These are phyloP conservation scores for Gynandropsis gynandra DNA, from an alignment of 345 rosid species.

Conservation along the genomic window DNA sequence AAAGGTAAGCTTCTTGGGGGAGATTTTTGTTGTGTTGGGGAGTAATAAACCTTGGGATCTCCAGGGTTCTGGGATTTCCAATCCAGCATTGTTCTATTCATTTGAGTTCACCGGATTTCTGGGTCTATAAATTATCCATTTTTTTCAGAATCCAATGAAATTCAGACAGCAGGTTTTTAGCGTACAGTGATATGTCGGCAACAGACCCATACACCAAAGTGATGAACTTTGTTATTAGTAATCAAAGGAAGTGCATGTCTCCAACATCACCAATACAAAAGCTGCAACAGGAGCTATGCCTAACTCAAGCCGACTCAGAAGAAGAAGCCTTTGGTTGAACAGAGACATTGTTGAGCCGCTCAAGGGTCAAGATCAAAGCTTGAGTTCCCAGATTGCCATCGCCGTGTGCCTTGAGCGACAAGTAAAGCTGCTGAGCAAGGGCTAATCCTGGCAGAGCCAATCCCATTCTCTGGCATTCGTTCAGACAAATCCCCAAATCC, in stretches of 20 bases:
- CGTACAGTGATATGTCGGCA: no score
- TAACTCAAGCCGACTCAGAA: not conserved
- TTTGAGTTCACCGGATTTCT: not conserved
- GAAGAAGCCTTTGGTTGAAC: constrained; percentile 23
- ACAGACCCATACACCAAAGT: no score
- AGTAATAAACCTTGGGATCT: constrained; percentile 8
- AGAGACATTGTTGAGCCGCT: constrained; percentile 70
- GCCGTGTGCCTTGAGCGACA: constrained; percentile 86
- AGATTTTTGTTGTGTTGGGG: constrained; percentile 14
- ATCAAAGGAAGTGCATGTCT: no score
- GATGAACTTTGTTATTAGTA: no score
- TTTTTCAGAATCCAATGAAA: not conserved
- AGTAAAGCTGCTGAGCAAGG: constrained; percentile 80
- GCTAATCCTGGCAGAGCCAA: constrained; percentile 85
- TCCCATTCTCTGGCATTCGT: constrained; percentile 77
- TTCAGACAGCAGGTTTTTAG: not conserved
- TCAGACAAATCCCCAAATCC: constrained; percentile 86
- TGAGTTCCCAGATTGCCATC: constrained; percentile 75
- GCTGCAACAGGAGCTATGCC: not conserved
- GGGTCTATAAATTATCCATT: not conserved
- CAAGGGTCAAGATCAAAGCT: constrained; percentile 72
- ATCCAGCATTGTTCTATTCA: constrained; percentile 9
- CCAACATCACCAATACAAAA: not conserved
- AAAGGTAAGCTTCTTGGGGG: constrained; percentile 8
- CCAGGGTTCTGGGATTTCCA: constrained; percentile 19